phyloP scores from a whole-genome alignment of 1,284 basidiomycete genomes.

The Melampsora americana region DNA sequence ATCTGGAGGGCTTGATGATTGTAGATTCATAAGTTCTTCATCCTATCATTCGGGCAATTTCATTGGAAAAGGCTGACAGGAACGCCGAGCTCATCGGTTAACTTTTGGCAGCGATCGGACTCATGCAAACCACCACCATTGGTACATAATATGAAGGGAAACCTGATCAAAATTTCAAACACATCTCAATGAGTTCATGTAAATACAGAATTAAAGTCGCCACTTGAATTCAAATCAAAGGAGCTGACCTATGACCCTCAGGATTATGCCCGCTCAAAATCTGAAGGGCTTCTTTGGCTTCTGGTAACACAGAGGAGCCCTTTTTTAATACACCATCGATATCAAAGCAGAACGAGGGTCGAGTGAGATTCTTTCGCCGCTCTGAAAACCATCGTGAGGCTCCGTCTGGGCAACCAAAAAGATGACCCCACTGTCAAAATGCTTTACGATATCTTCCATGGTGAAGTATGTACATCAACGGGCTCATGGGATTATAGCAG shows the following conservation, averaged over 20 bases:
- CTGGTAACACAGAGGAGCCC: conserved; percentile 22
- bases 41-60: neutral
- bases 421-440: too few relatives aligned
- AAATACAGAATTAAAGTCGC: too few relatives aligned
- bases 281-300: conserved; percentile 23
- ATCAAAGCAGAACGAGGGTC: conserved; percentile 33
- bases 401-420: too few relatives aligned
- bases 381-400: too few relatives aligned
- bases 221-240: too few relatives aligned
- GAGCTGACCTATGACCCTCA: neutral
- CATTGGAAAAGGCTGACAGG: conserved; percentile 3
- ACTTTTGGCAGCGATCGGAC: conserved; percentile 13
- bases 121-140: conserved; percentile 35
- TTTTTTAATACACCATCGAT: conserved; percentile 38
- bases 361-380: too few relatives aligned
- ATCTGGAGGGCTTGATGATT: conserved; percentile 16
- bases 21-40: neutral
- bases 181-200: too few relatives aligned
- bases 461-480: too few relatives aligned
- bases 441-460: too few relatives aligned
- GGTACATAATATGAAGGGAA: conserved; percentile 42
- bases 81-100: conserved; percentile 37
- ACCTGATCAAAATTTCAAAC: neutral
- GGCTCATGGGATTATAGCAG: too few relatives aligned
- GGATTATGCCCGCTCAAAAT: conserved; percentile 24